Percentiles rank a stretch among this genome's conserved stretches.
phyloP scores from a whole-genome alignment of 2,329 filamentous ascomycete genomes.

The Hymenoscyphus albidus region DNA sequence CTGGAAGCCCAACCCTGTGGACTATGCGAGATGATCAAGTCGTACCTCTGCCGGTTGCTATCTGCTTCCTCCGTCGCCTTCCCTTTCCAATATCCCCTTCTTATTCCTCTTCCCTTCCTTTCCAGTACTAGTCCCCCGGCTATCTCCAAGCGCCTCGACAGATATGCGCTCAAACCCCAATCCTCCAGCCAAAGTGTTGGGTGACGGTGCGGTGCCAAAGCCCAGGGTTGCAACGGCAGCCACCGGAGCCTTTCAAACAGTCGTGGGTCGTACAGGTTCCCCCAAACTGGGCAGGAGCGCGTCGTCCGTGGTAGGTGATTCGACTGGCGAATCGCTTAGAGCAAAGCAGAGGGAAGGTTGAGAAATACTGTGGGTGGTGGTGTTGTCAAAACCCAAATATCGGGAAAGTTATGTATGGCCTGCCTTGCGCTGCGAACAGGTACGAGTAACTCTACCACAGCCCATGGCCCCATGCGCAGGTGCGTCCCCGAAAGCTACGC shows the following conservation, averaged over 20 bases:
- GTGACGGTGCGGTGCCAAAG: neutral
- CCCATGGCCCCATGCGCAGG: neutral
- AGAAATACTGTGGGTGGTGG: neutral
- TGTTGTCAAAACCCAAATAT: constrained; percentile 3
- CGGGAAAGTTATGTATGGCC: neutral
- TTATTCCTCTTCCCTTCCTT: neutral
- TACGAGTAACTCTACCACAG: neutral
- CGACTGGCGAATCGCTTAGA: neutral
- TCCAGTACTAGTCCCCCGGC: neutral
- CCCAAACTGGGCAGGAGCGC: neutral
- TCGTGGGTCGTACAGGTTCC: neutral
- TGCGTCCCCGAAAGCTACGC: neutral
- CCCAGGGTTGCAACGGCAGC: neutral
- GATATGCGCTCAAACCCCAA: neutral
- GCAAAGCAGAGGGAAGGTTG: neutral
- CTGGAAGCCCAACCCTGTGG: neutral
- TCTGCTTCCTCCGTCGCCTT: neutral
- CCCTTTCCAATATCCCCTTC: neutral
- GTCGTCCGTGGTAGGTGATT: neutral
- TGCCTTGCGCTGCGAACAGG: neutral
- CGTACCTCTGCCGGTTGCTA: neutral
- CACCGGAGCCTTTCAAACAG: neutral
- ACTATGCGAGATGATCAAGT: neutral
- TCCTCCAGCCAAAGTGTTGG: neutral
- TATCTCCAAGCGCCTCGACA: neutral